phyloP scores from a whole-genome alignment of 2,329 filamentous ascomycete species.

The Aspergillus calidoustus region DNA sequence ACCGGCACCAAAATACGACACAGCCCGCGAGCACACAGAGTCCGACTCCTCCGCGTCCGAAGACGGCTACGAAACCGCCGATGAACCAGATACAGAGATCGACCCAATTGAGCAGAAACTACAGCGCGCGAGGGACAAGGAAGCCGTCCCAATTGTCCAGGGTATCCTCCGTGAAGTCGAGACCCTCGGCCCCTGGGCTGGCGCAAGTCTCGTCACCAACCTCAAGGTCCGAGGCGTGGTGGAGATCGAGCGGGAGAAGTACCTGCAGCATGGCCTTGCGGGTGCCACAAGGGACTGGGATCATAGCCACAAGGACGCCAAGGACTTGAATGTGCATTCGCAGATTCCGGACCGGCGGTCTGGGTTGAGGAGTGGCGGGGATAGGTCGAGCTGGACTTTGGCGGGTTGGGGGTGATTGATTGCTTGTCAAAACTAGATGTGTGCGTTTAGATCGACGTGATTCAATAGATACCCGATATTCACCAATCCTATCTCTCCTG shows the following conservation, averaged over 20 bases:
- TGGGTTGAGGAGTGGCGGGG: conserved; percentile 43
- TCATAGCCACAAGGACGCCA: conserved; percentile 24
- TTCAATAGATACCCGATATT: conserved; percentile 11
- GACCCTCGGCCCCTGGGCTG: conserved; percentile 67
- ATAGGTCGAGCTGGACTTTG: conserved; percentile 55
- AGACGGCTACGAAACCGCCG: conserved; percentile 26
- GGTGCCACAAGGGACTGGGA: conserved; percentile 52
- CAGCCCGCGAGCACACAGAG: neutral
- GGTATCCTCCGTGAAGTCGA: conserved; percentile 59
- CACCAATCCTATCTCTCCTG: neutral
- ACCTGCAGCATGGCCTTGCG: conserved; percentile 56
- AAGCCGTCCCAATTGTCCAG: conserved; percentile 38
- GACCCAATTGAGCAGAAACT: conserved; percentile 52
- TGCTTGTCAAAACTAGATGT: neutral
- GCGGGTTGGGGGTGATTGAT: conserved; percentile 49
- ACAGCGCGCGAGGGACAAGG: conserved; percentile 40
- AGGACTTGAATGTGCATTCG: neutral
- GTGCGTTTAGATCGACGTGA: conserved; percentile 2
- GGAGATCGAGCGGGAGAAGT: conserved; percentile 68
- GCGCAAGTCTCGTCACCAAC: conserved; percentile 64
- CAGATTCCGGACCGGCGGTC: conserved; percentile 44
- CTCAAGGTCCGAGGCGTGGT: conserved; percentile 64
- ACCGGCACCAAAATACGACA: conserved; percentile 7
- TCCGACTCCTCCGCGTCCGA: conserved; percentile 19
- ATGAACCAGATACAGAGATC: conserved; percentile 40